Percentiles rank a stretch among this genome's conserved stretches.
Evolutionary conservation across 179 eudicot genomes (phyloP).

Genomic region (Spinacia oleracea): DNA sequence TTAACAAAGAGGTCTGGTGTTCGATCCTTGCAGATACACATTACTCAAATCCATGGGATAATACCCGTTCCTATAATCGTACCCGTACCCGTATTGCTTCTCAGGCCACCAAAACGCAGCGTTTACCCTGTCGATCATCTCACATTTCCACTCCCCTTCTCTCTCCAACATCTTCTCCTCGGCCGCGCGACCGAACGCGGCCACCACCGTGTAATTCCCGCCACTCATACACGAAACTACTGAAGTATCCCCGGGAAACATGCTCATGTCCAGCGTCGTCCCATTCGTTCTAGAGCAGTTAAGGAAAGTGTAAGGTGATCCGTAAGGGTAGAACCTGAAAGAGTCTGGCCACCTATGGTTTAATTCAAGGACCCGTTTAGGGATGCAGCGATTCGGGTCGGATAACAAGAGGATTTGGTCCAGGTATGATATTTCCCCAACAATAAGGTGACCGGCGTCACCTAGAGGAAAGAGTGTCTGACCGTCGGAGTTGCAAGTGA

Average conservation of each 20-base stretch:
- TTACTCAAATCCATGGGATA: slow-evolving; percentile 31
- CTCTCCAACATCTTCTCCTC: slow-evolving; percentile 14
- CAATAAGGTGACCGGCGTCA: slow-evolving; percentile 27
- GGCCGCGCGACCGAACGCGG: slow-evolving; percentile 12
- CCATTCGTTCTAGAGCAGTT: slow-evolving; percentile 40
- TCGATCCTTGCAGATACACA: too few relatives aligned
- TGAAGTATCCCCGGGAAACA: slow-evolving; percentile 3
- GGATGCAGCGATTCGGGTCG: slow-evolving; percentile 47
- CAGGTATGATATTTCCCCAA: slow-evolving; percentile 36
- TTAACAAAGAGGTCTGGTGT: too few relatives aligned
- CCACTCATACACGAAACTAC: slow-evolving; percentile 44
- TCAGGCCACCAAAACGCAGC: slow-evolving; percentile 33
- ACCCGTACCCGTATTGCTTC: slow-evolving; percentile 6
- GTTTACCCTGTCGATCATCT: slow-evolving; percentile 22
- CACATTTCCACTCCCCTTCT: slow-evolving; percentile 18
- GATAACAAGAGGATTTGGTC: slow-evolving; percentile 36
- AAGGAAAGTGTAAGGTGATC: slow-evolving; percentile 29
- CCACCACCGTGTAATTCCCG: slow-evolving; percentile 36
- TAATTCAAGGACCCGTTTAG: slow-evolving; percentile 29
- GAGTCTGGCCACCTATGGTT: slow-evolving; percentile 26
- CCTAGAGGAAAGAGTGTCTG: slow-evolving; percentile 32
- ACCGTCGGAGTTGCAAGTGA: slow-evolving; percentile 37
- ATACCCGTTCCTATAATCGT: neutral
- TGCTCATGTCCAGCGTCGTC: neutral
- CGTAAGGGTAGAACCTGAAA: slow-evolving; percentile 15